Conservation (phyloP, 176 grass and related monocot genomes). For the Olyra latifolia region DNA sequence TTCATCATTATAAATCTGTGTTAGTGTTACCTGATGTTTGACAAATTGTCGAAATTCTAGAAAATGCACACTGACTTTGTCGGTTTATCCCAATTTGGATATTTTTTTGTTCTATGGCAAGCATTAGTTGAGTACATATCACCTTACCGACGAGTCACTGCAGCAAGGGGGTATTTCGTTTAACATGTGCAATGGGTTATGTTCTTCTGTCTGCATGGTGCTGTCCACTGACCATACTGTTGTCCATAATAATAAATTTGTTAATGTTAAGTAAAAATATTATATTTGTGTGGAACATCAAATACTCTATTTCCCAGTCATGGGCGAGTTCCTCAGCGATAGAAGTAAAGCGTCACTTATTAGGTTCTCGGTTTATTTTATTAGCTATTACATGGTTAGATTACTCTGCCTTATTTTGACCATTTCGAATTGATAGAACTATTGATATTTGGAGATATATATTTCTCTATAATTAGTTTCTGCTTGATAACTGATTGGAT, state of each 20-base stretch:
- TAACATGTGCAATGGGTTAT: background rate
- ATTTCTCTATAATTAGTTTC: constrained; percentile 13
- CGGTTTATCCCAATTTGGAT: background rate
- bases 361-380: background rate
- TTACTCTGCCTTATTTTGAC: background rate
- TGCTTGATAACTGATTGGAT: constrained; percentile 9
- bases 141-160: background rate
- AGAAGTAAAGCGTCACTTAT: background rate
- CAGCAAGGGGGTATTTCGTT: background rate
- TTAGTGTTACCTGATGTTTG: constrained; percentile 3
- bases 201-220: background rate
- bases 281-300: background rate
- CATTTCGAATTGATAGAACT: background rate
- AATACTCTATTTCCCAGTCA: background rate
- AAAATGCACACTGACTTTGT: background rate
- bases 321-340: background rate
- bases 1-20: constrained; percentile 7
- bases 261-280: background rate
- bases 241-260: background rate
- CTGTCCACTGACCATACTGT: background rate
- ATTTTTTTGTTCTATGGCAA: background rate
- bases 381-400: background rate
- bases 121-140: background rate
- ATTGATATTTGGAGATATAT: constrained; percentile 2
- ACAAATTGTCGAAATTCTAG: background rate